Base-by-base conservation (phyloP, 192 early-diverging fungal genomes). In the Phycomyces blakesleeanus region DNA sequence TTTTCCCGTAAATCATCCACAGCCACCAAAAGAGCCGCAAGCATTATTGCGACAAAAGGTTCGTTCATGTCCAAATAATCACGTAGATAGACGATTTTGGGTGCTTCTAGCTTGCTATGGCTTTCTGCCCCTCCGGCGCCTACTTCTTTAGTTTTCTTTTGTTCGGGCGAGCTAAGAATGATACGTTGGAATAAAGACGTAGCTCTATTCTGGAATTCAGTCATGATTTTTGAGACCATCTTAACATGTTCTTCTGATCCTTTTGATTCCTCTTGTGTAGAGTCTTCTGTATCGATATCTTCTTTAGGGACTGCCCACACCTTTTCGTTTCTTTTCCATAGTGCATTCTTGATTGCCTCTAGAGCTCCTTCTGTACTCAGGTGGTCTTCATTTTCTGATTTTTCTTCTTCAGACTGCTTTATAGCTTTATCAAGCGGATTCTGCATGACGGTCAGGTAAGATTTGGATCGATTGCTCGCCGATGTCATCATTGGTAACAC, bases 51-150 rank as follows among this genome's bases (percentile, higher is more conserved):
- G 5, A 71, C 70, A 59, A 80, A 68, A 5, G 60, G 57, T 9
- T 77, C 71, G 29, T 69, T 69, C 49, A 80, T 73, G 29, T 81
- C 76, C 12, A 72, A 72, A 61, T 75, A 72, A 56, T 84, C 82
- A 20, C 76, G 66, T 18, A 84, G 57, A 38, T 78, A 84, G 8
- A 84, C 44, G 21, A 84, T 69, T 50, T 76, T 78, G 20, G 77
- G 75, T 8, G 59, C 20, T n/a, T 25, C 16, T 34, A 7, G 37
- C 21, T 53, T 49, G 47, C 2, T 15, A 1, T 49, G 14, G 47
- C 10, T n/a, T n/a, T n/a, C n/a, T n/a, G n/a, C n/a, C n/a, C n/a
- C n/a, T n/a, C n/a, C n/a, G n/a, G n/a, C n/a, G n/a, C n/a, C 20
- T 2, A 2, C 20, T 49, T 60, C 41, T 49, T 60, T 18, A 24